Conservation (phyloP, 2,329 filamentous ascomycete genomes). For the Colletotrichum sp. region DNA sequence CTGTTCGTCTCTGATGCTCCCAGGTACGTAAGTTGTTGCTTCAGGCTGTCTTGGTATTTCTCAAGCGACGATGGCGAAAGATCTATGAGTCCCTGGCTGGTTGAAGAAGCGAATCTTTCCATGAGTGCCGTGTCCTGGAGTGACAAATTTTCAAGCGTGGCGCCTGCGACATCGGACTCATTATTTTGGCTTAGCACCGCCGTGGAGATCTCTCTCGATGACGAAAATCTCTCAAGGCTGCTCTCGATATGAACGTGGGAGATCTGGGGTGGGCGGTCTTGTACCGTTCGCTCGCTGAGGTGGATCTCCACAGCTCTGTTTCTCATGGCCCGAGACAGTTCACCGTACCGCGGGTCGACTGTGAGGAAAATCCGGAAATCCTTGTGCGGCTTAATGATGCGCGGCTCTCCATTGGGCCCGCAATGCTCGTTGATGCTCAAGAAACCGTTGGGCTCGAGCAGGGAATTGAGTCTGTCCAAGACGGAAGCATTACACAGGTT, state of each 20-base stretch:
- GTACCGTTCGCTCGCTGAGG: conserved; percentile 56
- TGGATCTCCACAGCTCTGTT: conserved; percentile 94
- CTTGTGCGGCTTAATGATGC: conserved; percentile 80
- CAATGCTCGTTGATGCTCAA: conserved; percentile 95
- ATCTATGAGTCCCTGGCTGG: not conserved
- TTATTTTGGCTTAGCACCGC: conserved; percentile 25
- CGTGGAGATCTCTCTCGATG: conserved; percentile 36
- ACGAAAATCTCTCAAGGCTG: conserved; percentile 50
- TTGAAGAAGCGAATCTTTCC: conserved; percentile 26
- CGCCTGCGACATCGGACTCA: conserved; percentile 29
- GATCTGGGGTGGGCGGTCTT: conserved; percentile 35
- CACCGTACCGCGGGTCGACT: conserved; percentile 89
- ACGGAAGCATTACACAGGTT: conserved; percentile 97
- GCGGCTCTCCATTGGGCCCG: conserved; percentile 78
- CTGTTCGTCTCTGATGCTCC: conserved; percentile 33
- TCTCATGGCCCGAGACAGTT: conserved; percentile 94
- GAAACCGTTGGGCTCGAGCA: conserved; percentile 88
- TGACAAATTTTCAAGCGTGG: conserved; percentile 54
- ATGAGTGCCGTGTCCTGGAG: conserved; percentile 49
- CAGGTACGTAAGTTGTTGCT: conserved; percentile 26
- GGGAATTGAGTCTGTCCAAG: conserved; percentile 89
- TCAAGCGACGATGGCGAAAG: not conserved
- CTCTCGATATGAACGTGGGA: conserved; percentile 54
- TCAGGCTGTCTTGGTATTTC: conserved; percentile 5
- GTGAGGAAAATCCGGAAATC: conserved; percentile 94